Evolutionary conservation across 495 filamentous ascomycete species (phyloP), one percentile per base, ranked within the genome.

Genomic region (Aspergillus cristatus): DNA sequence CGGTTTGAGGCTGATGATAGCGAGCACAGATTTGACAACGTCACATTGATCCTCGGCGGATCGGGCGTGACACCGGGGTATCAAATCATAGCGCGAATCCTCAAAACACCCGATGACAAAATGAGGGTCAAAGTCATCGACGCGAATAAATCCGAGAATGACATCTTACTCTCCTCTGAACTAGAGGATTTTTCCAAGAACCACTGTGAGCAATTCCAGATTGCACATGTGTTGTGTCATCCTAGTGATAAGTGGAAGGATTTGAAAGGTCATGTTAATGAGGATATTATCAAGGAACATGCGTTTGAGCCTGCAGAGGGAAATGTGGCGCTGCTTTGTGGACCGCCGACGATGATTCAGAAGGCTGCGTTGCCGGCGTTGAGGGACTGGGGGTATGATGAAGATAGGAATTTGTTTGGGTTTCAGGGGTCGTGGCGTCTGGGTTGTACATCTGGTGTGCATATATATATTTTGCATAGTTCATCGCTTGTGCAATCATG

Each of bases 121-220:
- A 53, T 54, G 7, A 32, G 51, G 28, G 43, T 60, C 34, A 41
- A 42, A 7, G 50, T 60, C 0, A 32, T 60, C 16, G 54, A 61
- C 43, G 55, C 53, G 6, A 61, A 59, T 41, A 61, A 59, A 45
- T 38, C 43, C 7, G 48, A 65, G 37, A 31, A 37, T 14, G 59
- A 65, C 43, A 63, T 63, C 24, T 37, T 63, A 20, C 43, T 50
- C 31, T 40, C 63, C n/a, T 35, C 46, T 2, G 61, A 74, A 28
- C 50, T 72, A 3, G 63, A 69, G 7, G 26, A 51, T 16, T 53
- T 59, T 20, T 43, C 49, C 15, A 40, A 41, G 28, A 38, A 54
- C 7, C 33, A 55, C 43, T 16, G 31, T 15, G 51, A 54, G 7
- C 46, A 54, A 18, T 41, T 65, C 32, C 38, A 50, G 41, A 46